Base-by-base conservation (phyloP, 23 red algal species). In the Gracilariopsis chorda region DNA sequence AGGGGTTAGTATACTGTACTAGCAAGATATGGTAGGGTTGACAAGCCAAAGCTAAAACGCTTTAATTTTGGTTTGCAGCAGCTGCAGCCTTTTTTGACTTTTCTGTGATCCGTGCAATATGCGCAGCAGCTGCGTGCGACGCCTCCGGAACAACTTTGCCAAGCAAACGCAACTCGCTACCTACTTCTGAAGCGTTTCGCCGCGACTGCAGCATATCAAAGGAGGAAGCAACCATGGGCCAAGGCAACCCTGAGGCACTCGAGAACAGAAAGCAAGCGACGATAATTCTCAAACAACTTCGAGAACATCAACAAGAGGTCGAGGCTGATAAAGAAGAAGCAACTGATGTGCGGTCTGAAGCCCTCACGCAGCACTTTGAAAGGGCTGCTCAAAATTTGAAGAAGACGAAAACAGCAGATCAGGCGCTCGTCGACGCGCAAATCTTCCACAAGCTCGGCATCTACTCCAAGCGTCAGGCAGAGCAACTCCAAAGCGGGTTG, bases 231-330 rank as follows among this genome's bases (percentile, higher is more conserved):
- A n/a, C n/a, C n/a, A 73, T 73, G 67, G 47, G 67, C 28, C 67
- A 73, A 37, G 35, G 51, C 76, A 59, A 80, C 36, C 76, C 29
- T 17, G 76, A 80, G 3, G 52, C 76, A 1, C 19, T 80, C 17
- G 45, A 73, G 44, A 58, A 89, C n/a, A 23, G 69, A 61, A 64
- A 69, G 17, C 60, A 80, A 20, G 61, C 75, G 39, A 91, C 77
- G 9, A 82, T 82, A 19, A 46, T 91, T 56, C 48, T 91, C 28
- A 91, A 91, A 51, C 42, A 91, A 44, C 58, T 91, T 3, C 88
- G 88, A 11, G 43, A 80, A 43, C 88, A 91, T 80, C 88, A 91
- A 58, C 55, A 91, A 51, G 51, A 91, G 44, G 55, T 91, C 11
- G 77, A 82, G 23, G 75, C 77, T 0, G 51, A 91, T 21, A 91